Evolutionary conservation across 2,329 filamentous ascomycete species (phyloP).

Genomic region (Xylaria sp.): DNA sequence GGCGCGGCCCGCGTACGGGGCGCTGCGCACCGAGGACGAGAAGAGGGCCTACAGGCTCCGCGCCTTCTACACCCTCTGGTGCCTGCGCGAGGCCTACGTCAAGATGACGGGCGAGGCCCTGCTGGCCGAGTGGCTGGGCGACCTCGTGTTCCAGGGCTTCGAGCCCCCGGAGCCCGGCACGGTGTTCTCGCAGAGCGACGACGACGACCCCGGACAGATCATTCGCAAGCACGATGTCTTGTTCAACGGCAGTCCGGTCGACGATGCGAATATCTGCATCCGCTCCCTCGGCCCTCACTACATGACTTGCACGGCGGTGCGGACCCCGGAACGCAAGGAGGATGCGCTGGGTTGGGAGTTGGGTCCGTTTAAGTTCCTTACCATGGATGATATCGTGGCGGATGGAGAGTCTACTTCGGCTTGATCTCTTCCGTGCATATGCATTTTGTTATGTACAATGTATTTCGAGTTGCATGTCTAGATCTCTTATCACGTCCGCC

Average conservation of each 20-base stretch:
- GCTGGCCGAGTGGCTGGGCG: slow-evolving; percentile 75
- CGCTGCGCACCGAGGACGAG: slow-evolving; percentile 46
- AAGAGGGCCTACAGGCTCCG: slow-evolving; percentile 71
- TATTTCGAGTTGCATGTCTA: not conserved
- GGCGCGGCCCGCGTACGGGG: slow-evolving; percentile 43
- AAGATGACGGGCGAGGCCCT: slow-evolving; percentile 85
- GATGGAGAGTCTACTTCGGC: slow-evolving; percentile 53
- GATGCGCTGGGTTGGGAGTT: slow-evolving; percentile 54
- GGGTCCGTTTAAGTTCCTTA: slow-evolving; percentile 55
- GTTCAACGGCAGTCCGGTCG: slow-evolving; percentile 53
- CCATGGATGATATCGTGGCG: slow-evolving; percentile 58
- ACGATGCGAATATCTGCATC: slow-evolving; percentile 56
- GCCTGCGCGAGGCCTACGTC: slow-evolving; percentile 81
- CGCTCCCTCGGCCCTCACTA: slow-evolving; percentile 60
- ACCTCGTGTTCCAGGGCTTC: slow-evolving; percentile 75
- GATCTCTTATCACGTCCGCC: not conserved
- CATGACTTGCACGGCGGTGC: slow-evolving; percentile 65
- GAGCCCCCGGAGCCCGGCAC: slow-evolving; percentile 59
- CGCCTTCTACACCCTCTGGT: slow-evolving; percentile 81
- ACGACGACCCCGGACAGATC: slow-evolving; percentile 50
- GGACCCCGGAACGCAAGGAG: slow-evolving; percentile 52
- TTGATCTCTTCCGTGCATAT: slow-evolving; percentile 13
- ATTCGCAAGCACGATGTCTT: slow-evolving; percentile 52
- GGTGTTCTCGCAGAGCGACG: slow-evolving; percentile 47
- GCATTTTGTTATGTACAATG: not conserved